Evolutionary conservation across 176 grass and related monocot genomes (phyloP).

Genomic region (Avena atlantica): DNA sequence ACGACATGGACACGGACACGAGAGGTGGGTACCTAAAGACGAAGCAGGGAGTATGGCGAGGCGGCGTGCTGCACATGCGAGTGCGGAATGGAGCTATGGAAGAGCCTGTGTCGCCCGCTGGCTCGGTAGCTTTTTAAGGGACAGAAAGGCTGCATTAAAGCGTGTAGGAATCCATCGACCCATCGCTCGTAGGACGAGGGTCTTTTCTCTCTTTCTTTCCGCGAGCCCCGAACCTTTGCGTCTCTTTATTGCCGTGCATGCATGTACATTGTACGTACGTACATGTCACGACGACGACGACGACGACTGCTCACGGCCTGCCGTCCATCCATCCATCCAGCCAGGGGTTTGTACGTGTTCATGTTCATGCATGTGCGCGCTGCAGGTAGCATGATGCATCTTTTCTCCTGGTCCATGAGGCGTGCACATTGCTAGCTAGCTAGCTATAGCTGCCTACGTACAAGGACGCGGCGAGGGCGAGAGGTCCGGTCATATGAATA

Average conservation of each 20-base stretch:
- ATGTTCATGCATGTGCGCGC: not conserved
- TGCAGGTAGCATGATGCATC: constrained; percentile 27
- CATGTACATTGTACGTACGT: constrained; percentile 21
- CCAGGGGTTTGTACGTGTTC: not conserved
- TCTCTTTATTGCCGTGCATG: constrained; percentile 28
- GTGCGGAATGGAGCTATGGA: not conserved
- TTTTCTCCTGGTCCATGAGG: constrained; percentile 37
- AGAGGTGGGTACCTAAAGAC: not conserved
- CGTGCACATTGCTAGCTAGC: not conserved
- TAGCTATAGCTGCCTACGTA: not conserved
- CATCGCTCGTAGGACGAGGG: constrained; percentile 16
- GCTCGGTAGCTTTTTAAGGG: constrained; percentile 52
- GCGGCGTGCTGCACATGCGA: not conserved
- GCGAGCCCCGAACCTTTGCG: constrained; percentile 38
- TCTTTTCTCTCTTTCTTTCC: constrained; percentile 39
- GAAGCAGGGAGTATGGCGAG: not conserved
- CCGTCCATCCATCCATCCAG: constrained; percentile 4
- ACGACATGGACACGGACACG: not conserved
- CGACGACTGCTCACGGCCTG: not conserved
- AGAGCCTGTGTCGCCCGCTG: not conserved
- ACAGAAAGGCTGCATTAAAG: constrained; percentile 59
- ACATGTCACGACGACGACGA: constrained; percentile 12
- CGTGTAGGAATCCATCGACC: constrained; percentile 6
- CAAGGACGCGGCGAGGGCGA: not conserved
- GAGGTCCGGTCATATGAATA: not conserved